Conservation (phyloP, 1,139 yeast genomes). For the Blastobotrys capitulatus region DNA sequence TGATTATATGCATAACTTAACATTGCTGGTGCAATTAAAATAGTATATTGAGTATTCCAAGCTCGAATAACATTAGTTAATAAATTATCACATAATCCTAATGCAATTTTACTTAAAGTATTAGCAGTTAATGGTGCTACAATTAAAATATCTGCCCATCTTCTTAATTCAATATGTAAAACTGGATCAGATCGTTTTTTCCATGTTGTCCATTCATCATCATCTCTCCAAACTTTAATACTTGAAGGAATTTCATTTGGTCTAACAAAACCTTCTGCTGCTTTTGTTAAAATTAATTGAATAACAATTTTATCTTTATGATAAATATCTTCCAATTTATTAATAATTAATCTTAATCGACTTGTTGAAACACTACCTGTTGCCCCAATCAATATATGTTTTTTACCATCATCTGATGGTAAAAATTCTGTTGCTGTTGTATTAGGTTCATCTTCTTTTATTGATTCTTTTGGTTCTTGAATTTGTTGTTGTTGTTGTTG, state of each 20-base stretch:
- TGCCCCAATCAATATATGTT: constrained; percentile 81
- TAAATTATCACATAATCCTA: constrained; percentile 85
- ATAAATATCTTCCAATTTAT: constrained; percentile 73
- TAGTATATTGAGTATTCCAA: constrained; percentile 87
- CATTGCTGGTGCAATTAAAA: constrained; percentile 91
- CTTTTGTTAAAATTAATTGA: constrained; percentile 73
- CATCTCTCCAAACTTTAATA: constrained; percentile 78
- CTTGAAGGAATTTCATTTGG: constrained; percentile 54
- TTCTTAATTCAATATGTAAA: constrained; percentile 81
- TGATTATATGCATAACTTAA: constrained; percentile 86
- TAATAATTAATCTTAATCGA: constrained; percentile 68
- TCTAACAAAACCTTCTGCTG: constrained; percentile 76
- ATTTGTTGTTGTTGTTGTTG: neutral
- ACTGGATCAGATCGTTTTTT: constrained; percentile 81
- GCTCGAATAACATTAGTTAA: constrained; percentile 85
- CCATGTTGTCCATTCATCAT: constrained; percentile 93
- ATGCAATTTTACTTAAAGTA: constrained; percentile 80
- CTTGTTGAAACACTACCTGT: constrained; percentile 83
- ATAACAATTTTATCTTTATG: constrained; percentile 68
- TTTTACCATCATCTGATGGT: constrained; percentile 86
- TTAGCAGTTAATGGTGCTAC: constrained; percentile 91
- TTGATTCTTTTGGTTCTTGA: neutral
- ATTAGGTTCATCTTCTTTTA: neutral
- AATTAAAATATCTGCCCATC: constrained; percentile 92
- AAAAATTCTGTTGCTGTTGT: constrained; percentile 36